Percentiles rank a stretch among this genome's conserved stretches.
These are phyloP conservation scores for Clitoria ternatea DNA, from an alignment of 306 rosid species.

Conservation along the genomic window DNA sequence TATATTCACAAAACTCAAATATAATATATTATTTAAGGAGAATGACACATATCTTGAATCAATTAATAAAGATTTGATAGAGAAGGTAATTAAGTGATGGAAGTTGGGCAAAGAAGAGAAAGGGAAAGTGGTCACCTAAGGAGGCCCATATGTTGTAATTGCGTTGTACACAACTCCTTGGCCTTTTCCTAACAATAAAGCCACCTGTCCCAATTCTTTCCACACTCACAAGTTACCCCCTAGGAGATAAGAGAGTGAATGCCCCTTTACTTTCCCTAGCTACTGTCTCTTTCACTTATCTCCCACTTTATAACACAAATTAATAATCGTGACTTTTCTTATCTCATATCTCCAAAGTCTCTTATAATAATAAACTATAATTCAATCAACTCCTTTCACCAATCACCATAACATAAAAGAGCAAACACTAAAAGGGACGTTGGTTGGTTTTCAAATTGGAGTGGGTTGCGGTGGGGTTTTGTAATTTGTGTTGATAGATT, in stretches of 20 bases:
- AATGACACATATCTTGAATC: too few species aligned
- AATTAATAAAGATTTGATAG: conserved; percentile 34
- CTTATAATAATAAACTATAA: conserved; percentile 28
- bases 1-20: too few species aligned
- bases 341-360: conserved; percentile 38
- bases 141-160: conserved; percentile 12
- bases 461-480: conserved; percentile 15
- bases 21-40: too few species aligned
- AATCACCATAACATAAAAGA: background rate
- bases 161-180: conserved; percentile 16
- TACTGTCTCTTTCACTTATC: conserved; percentile 39
- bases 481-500: too few species aligned
- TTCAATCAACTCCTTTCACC: background rate
- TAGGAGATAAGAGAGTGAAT: conserved; percentile 25
- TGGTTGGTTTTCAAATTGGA: background rate
- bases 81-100: conserved; percentile 28
- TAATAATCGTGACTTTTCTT: conserved; percentile 21
- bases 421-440: conserved; percentile 3
- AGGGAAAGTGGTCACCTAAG: conserved; percentile 39
- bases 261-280: conserved; percentile 9
- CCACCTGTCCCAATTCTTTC: conserved; percentile 29
- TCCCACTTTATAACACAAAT: conserved; percentile 18
- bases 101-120: conserved; percentile 27
- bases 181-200: background rate
- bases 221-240: conserved; percentile 21